Base-by-base conservation (phyloP, 306 rosid species). In the Vigna mungo region DNA sequence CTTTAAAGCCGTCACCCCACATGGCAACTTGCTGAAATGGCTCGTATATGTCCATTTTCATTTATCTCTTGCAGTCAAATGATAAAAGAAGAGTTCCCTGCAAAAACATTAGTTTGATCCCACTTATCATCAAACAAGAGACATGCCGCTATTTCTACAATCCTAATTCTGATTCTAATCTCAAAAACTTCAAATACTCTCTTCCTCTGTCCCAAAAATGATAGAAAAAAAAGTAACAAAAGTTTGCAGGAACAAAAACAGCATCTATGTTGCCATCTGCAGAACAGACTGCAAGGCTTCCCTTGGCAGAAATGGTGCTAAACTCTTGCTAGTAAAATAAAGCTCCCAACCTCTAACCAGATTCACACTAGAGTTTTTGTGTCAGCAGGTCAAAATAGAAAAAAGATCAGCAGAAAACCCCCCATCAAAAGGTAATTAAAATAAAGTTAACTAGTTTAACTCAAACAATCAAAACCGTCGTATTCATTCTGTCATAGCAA, bases 1-100 rank as follows among this genome's bases (percentile, higher is more conserved):
- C 84, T 63, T 84, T 86, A 34, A 87, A 88, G 85, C 71, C 74
- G 66, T 86, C 92, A 23, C 81, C 85, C 98, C 97, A 96, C 88
- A 88, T 87, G 83, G 81, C 76, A 72, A 89, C 84, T 78, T 91
- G 97, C 74, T 81, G 85, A 84, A 96, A 87, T 58, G 98, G 89
- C 87, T 92, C 96, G 30, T 84, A 92, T 87, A 91, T 83, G 71
- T 91, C 97, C 97, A 96, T 84, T 71, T 65, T 72, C 70, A 41
- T 32, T 77, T 49, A 59, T 77, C 69, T 71, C 74, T 43, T 71
- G 72, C 65, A 0, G 48, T 77, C 68, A 72, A 17, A 23, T 54
- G 43, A 75, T 16, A 61, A 65, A 44, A 76, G 21, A 51, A 61
- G 66, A 43, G 15, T 51, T 67, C 46, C 51, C 87, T 32, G 30